Conservation (phyloP, 108 stramenopile species). For the Discostella pseudostelligera region DNA sequence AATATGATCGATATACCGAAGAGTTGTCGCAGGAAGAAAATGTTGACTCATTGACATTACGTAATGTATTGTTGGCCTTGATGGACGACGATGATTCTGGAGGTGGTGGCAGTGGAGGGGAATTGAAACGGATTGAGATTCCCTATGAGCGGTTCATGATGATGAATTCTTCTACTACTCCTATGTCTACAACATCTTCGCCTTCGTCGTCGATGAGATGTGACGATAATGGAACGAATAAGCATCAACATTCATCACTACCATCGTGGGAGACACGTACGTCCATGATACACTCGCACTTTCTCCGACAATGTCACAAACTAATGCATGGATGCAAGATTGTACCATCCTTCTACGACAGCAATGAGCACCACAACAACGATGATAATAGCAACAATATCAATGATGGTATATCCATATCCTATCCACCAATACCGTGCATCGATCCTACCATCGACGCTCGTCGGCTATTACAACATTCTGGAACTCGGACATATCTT, state of each 20-base stretch:
- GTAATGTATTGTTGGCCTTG: constrained; percentile 53
- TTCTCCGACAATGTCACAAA: constrained; percentile 17
- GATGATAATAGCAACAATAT: constrained; percentile 2
- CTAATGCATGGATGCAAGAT: constrained; percentile 54
- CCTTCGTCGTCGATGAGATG: not conserved
- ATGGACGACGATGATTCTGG: not conserved
- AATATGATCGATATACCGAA: constrained; percentile 71
- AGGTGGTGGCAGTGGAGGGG: constrained; percentile 19
- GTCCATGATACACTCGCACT: constrained; percentile 21
- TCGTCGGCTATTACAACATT: constrained; percentile 49
- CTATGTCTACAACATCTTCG: too few species aligned
- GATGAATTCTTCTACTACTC: constrained; percentile 10
- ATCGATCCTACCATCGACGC: constrained; percentile 46
- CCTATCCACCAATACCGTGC: constrained; percentile 74
- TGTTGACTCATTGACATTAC: constrained; percentile 50
- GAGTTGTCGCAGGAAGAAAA: constrained; percentile 57
- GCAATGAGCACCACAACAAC: not conserved
- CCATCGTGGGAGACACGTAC: constrained; percentile 36
- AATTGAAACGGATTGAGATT: constrained; percentile 31
- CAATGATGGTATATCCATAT: constrained; percentile 51
- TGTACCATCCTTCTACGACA: constrained; percentile 55
- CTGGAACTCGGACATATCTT: constrained; percentile 64
- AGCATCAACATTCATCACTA: too few species aligned
- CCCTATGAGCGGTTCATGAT: constrained; percentile 50
- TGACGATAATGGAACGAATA: too few species aligned